Evolutionary conservation across 2,329 filamentous ascomycete species (phyloP), one percentile per base, ranked within the genome.

Genomic region (Neobulgaria alba): DNA sequence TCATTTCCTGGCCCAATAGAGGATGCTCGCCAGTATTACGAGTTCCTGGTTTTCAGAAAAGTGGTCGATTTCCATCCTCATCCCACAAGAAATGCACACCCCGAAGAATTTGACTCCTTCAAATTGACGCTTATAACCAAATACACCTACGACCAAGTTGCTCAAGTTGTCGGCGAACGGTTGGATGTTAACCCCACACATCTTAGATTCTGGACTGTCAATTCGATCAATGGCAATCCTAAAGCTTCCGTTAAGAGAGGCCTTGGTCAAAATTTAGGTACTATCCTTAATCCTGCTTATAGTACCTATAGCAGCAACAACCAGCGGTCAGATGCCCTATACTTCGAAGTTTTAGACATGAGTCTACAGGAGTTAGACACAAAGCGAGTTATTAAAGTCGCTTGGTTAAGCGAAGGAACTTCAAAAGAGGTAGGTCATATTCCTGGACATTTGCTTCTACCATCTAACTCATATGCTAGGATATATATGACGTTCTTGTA

Each of bases 271-370:
- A 93, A 73, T n/a, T 68, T 98, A 10, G 73, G 75, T 38, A 79
- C 77, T 48, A 94, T 96, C 33, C 71, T 98, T 12, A 80, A 77
- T 46, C 81, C 85, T 9, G 77, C 81, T 38, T 85, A 85, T 39
- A 79, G 78, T 50, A 73, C 73, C 9, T 83, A 87, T 51, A 73
- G 82, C 37, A 84, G 79, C 51, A 74, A 75, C 42, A 79, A 73
- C 21, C 84, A 88, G 57, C 75, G 80, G 40, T 66, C 73, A 15
- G 90, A 96, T 62, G 77, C 82, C 1, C 69, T 98, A 38, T 96
- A 82, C 61, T 98, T 89, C 58, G 92, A 98, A 61, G 77, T 96
- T 19, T 67, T 98, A 30, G 92, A 98, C 48, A 94, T 95, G 69
- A 95, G 87, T 55, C 66, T 98, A 34, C 84, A 85, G 17, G 93